These are phyloP conservation scores for Tylopilus rubrobrunneus DNA, from an alignment of 768 basidiomycete species.

Conservation along the genomic window DNA sequence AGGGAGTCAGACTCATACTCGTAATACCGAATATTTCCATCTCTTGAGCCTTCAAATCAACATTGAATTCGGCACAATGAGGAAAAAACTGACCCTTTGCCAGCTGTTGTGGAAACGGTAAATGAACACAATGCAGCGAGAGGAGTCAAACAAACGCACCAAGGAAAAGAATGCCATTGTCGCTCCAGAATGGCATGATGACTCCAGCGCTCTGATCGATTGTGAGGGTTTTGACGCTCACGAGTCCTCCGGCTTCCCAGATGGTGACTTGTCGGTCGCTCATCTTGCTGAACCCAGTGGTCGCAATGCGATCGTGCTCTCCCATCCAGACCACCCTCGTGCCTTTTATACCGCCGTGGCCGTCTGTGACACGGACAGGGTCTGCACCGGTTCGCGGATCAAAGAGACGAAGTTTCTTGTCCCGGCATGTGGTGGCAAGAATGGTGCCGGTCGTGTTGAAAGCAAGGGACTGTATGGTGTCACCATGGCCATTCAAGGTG, in stretches of 20 bases:
- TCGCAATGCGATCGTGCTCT: conserved; percentile 80
- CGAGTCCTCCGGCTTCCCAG: conserved; percentile 82
- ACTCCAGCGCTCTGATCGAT: conserved; percentile 93
- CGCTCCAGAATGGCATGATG: conserved; percentile 96
- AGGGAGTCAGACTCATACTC: conserved; percentile 90
- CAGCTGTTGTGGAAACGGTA: conserved; percentile 43
- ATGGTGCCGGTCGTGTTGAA: conserved; percentile 81
- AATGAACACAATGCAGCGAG: conserved; percentile 1
- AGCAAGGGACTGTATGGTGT: conserved; percentile 81
- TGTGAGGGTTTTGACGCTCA: conserved; percentile 69
- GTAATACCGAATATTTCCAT: conserved; percentile 97
- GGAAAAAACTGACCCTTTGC: conserved; percentile 67
- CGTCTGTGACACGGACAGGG: conserved; percentile 79
- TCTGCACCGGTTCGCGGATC: conserved; percentile 82
- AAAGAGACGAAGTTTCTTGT: conserved; percentile 88
- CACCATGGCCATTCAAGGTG: conserved; percentile 71
- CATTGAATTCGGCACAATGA: not conserved
- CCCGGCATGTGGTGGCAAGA: conserved; percentile 86
- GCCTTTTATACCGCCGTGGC: conserved; percentile 92
- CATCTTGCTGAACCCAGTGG: conserved; percentile 97
- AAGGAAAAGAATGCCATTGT: conserved; percentile 88
- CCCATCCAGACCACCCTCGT: conserved; percentile 90
- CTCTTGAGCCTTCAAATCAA: conserved; percentile 42
- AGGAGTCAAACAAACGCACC: conserved; percentile 37
- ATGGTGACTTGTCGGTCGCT: conserved; percentile 86